Evolutionary conservation across 352 stramenopile species (phyloP).

Genomic region (Globisporangium mamillatum): DNA sequence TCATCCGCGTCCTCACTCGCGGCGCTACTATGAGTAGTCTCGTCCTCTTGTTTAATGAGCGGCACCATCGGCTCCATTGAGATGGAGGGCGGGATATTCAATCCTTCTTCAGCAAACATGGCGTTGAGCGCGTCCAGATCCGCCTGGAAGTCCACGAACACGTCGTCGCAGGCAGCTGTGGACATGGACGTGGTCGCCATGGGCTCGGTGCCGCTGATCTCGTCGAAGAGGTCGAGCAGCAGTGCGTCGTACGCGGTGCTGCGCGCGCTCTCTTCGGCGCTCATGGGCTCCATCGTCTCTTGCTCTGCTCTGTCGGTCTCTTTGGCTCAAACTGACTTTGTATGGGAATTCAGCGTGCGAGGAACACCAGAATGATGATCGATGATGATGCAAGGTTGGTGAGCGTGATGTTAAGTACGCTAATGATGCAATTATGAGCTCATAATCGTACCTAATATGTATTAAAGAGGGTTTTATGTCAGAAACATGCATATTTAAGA

Average conservation of each 20-base stretch:
- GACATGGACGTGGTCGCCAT: no score
- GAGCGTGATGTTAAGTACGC: no score
- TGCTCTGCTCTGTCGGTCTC: neutral
- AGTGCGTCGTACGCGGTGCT: conserved; percentile 2
- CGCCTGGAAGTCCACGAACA: conserved; percentile 9
- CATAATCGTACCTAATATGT: no score
- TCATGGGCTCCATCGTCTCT: neutral
- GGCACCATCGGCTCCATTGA: neutral
- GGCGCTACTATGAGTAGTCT: neutral
- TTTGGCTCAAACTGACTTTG: neutral
- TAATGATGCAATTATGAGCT: no score
- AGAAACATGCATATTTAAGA: no score
- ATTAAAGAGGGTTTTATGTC: no score
- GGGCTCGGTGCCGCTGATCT: neutral
- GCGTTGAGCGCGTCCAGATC: conserved; percentile 10
- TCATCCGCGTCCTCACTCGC: neutral
- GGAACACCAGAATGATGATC: no score
- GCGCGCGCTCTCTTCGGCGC: conserved; percentile 5
- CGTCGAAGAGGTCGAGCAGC: conserved; percentile 8
- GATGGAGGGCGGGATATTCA: no score
- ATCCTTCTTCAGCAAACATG: neutral
- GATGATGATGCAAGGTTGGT: no score
- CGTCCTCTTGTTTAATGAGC: neutral
- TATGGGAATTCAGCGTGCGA: no score
- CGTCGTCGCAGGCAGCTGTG: neutral